Base-by-base conservation (phyloP, 257 asterid genomes). In the Lithospermum erythrorhizon region DNA sequence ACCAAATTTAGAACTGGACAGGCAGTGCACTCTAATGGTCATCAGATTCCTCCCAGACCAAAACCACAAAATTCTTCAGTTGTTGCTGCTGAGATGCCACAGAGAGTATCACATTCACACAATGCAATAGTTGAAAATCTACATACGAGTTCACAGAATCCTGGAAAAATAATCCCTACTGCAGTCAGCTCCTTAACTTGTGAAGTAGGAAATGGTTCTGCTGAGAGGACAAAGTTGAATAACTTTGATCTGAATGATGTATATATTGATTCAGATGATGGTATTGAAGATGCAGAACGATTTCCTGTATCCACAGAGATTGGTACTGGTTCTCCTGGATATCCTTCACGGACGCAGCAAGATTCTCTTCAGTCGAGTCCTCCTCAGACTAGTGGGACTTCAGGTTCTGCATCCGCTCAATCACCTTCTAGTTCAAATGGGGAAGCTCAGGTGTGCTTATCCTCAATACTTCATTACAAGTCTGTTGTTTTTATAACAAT, bases 381-480 rank as follows among this genome's bases (percentile, higher is more conserved):
- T 63, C 94, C 89, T 67, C 94, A 79, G 71, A 80, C 87, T 29
- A 83, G 93, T 64, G 80, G 93, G 57, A 85, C 83, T 70, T 85
- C 96, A n/a, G 96, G 81, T 72, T 82, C 96, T 47, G 87, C 84
- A 16, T 87, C 96, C 65, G 86, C 89, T 0, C 93, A 75, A 67
- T 85, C 96, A 71, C 89, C 89, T 56, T 85, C 96, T 41, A 81
- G 91, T 77, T 87, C 91, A 76, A 81, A 70, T 58, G 95, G 89
- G 61, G 89, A 82, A 67, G 79, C 82, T 75, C 93, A 78, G 93
- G 96, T 87, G 72, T 65, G 57, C 32, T 69, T 74, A 52, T 30
- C 25, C 48, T 64, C 52, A 24, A 54, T 16, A 9, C 13, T 17
- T 35, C 41, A 21, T 63, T 25, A 9, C 0, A 5, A 17, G 21